phyloP scores from a whole-genome alignment of 345 rosid species.

The Eucalyptus erythrocorys region DNA sequence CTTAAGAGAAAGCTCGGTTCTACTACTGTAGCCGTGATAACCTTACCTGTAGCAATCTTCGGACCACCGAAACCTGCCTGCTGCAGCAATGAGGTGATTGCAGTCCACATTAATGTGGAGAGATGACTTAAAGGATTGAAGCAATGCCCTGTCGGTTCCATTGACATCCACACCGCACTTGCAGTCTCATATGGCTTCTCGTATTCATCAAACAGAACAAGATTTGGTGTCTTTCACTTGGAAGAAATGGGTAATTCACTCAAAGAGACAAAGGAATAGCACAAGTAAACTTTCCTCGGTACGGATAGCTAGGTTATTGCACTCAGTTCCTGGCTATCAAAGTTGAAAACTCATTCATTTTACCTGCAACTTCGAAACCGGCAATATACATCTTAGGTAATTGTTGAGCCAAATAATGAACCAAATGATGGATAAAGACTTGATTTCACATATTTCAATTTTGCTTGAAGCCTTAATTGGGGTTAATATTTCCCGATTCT shows the following conservation, averaged over 20 bases:
- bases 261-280: background rate
- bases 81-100: conserved; percentile 42
- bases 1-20: background rate
- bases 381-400: background rate
- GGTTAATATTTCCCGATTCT: background rate
- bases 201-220: background rate
- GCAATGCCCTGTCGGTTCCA: conserved; percentile 27
- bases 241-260: background rate
- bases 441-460: background rate
- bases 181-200: background rate
- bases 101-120: conserved; percentile 48
- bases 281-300: background rate
- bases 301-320: background rate
- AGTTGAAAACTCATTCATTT: background rate
- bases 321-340: background rate
- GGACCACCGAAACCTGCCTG: conserved; percentile 39
- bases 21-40: background rate
- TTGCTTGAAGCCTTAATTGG: background rate
- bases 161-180: conserved; percentile 32
- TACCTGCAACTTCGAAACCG: background rate
- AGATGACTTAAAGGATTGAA: conserved; percentile 46
- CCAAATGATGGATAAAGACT: background rate
- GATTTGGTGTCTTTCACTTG: background rate
- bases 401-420: background rate
- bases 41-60: conserved; percentile 30